These are phyloP conservation scores for Harringtonia aguacate DNA, from an alignment of 2,329 filamentous ascomycete genomes.

Conservation along the genomic window DNA sequence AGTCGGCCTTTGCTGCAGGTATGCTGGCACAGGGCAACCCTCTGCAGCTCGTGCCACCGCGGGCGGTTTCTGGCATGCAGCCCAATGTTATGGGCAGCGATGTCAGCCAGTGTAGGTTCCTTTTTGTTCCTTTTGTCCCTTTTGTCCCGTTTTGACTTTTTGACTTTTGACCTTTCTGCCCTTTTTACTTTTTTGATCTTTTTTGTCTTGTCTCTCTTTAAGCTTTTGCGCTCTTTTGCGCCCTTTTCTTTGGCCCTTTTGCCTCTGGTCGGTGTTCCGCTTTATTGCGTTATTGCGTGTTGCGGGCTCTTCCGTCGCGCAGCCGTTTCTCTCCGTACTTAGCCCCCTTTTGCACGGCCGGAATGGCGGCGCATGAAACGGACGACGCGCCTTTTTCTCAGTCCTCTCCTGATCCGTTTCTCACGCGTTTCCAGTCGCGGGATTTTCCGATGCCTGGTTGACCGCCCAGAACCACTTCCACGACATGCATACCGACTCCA, in stretches of 20 bases:
- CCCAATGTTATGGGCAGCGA: conserved; percentile 46
- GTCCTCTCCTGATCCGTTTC: conserved; percentile 3
- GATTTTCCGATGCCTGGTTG: conserved; percentile 76
- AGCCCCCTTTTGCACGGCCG: not conserved
- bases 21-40: conserved; percentile 39
- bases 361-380: too few relatives aligned
- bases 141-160: not conserved
- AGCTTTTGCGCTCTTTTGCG: too few relatives aligned
- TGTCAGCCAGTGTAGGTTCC: conserved; percentile 61
- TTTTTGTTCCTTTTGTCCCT: not conserved
- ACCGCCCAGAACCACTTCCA: conserved; percentile 73
- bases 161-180: conserved; percentile 1
- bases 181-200: not conserved
- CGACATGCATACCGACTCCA: conserved; percentile 90
- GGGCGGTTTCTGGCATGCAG: conserved; percentile 57
- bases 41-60: conserved; percentile 62
- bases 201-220: not conserved
- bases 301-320: not conserved
- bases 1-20: conserved; percentile 31
- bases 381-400: not conserved
- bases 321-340: not conserved
- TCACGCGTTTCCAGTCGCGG: conserved; percentile 47
- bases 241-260: conserved; percentile 44
- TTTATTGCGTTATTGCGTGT: too few relatives aligned
- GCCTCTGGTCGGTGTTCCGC: conserved; percentile 2